Conservation (phyloP, 805 yeast genomes). For the Candida taoyuanica region DNA sequence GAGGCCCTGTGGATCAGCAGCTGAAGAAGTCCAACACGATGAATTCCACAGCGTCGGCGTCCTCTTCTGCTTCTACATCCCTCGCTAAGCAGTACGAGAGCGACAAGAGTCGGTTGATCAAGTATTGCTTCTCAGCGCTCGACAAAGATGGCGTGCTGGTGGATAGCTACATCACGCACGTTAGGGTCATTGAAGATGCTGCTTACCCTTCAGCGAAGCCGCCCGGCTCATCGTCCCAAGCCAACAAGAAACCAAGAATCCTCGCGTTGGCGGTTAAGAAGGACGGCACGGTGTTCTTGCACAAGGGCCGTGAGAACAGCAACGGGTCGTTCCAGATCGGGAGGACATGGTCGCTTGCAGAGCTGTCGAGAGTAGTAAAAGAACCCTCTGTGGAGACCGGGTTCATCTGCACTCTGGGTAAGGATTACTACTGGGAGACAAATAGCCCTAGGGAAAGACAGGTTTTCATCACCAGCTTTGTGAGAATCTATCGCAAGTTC, state of each 20-base stretch:
- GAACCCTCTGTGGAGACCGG: slow-evolving; percentile 53
- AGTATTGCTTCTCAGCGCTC: slow-evolving; percentile 44
- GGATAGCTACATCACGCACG: slow-evolving; percentile 71
- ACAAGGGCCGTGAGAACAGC: slow-evolving; percentile 78
- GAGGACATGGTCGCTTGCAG: slow-evolving; percentile 84
- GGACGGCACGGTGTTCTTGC: slow-evolving; percentile 66
- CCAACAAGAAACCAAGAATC: slow-evolving; percentile 56
- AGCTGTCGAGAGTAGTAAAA: slow-evolving; percentile 51
- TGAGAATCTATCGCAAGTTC: slow-evolving; percentile 50
- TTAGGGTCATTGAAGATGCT: slow-evolving; percentile 69
- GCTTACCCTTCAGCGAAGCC: slow-evolving; percentile 67
- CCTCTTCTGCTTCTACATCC: slow-evolving; percentile 28
- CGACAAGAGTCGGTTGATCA: slow-evolving; percentile 46
- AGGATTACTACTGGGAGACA: slow-evolving; percentile 82
- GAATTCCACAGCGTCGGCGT: slow-evolving; percentile 23
- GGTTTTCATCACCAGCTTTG: slow-evolving; percentile 49
- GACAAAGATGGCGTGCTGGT: slow-evolving; percentile 39
- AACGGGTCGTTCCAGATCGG: slow-evolving; percentile 84
- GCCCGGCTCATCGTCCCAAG: slow-evolving; percentile 44
- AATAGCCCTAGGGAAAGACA: slow-evolving; percentile 51
- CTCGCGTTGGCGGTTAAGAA: slow-evolving; percentile 53
- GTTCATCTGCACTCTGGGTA: slow-evolving; percentile 56
- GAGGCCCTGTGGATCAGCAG: neutral
- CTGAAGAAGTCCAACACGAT: slow-evolving; percentile 30
- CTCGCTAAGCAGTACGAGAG: slow-evolving; percentile 55